A percentile compares a stretch with the other conserved stretches of the same genome.
Evolutionary conservation across 768 basidiomycete genomes (phyloP).

Genomic region (Amylocystis lapponica): DNA sequence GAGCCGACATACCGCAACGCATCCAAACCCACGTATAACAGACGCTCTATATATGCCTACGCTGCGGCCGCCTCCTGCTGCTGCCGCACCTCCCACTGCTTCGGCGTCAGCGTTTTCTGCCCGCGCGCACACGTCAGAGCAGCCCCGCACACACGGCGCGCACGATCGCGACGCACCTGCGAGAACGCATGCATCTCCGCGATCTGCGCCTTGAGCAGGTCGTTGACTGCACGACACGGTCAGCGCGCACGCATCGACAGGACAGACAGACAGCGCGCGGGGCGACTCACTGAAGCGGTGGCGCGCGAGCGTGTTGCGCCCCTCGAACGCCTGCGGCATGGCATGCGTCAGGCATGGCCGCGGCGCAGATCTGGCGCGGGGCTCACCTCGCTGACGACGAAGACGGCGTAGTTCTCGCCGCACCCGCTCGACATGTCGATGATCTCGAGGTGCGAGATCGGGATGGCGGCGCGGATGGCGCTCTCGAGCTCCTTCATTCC

Average conservation of each 20-base stretch:
- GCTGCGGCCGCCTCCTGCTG: constrained; percentile 27
- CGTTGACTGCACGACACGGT: constrained; percentile 51
- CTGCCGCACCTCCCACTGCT: constrained; percentile 52
- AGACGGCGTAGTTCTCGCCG: constrained; percentile 69
- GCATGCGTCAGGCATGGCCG: background rate
- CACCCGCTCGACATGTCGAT: constrained; percentile 77
- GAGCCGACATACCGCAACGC: too few species aligned
- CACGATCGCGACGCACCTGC: constrained; percentile 45
- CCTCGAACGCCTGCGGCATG: constrained; percentile 58
- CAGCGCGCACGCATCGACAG: background rate
- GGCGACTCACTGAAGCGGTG: constrained; percentile 57
- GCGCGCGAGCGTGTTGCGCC: constrained; percentile 71
- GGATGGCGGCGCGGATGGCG: constrained; percentile 57
- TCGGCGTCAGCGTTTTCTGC: constrained; percentile 71
- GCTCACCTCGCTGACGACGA: constrained; percentile 72
- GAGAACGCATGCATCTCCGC: constrained; percentile 85
- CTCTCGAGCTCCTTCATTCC: constrained; percentile 49
- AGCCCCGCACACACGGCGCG: background rate
- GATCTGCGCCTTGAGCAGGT: constrained; percentile 67
- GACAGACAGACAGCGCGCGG: background rate
- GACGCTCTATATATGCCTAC: too few species aligned
- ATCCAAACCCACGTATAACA: too few species aligned
- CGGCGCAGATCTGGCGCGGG: background rate
- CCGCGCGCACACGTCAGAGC: background rate
- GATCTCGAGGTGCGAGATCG: constrained; percentile 64